A percentile compares a stretch with the other conserved stretches of the same genome.
Evolutionary conservation across 2,329 filamentous ascomycete genomes (phyloP).

Genomic region (Zalaria obscura): DNA sequence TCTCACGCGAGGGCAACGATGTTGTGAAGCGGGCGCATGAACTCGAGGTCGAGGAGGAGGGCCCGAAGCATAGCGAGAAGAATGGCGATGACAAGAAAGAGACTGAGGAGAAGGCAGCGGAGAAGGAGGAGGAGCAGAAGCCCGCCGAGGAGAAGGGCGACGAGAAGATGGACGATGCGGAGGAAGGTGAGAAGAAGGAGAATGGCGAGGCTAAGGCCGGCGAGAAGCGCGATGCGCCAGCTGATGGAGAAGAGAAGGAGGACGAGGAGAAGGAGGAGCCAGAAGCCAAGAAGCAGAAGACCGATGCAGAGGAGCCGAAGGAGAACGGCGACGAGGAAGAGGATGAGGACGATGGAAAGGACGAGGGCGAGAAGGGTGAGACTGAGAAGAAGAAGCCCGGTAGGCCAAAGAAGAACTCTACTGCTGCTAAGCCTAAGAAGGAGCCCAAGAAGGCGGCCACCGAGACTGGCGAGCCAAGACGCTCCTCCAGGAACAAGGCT

Average conservation of each 20-base stretch:
- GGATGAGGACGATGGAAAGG: constrained; percentile 16
- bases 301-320: constrained; percentile 17
- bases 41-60: constrained; percentile 39
- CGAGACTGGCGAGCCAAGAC: constrained; percentile 31
- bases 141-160: constrained; percentile 8
- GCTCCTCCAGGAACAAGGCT: constrained; percentile 26
- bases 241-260: constrained; percentile 11
- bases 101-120: constrained; percentile 7
- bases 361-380: constrained; percentile 18
- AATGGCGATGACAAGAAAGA: constrained; percentile 10
- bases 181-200: constrained; percentile 10
- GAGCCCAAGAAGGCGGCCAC: constrained; percentile 35
- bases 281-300: constrained; percentile 13
- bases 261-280: constrained; percentile 13
- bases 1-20: constrained; percentile 47
- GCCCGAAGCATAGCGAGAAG: constrained; percentile 16
- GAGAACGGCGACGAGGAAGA: constrained; percentile 16
- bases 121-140: constrained; percentile 11
- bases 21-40: constrained; percentile 50
- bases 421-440: constrained; percentile 23
- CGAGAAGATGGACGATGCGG: constrained; percentile 8
- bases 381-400: constrained; percentile 26
- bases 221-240: constrained; percentile 7
- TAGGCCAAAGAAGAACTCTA: constrained; percentile 22
- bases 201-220: constrained; percentile 10